Evolutionary conservation across 257 asterid genomes (phyloP), one percentile per base, ranked within the genome.

Genomic region (Ophiorrhiza pumila): DNA sequence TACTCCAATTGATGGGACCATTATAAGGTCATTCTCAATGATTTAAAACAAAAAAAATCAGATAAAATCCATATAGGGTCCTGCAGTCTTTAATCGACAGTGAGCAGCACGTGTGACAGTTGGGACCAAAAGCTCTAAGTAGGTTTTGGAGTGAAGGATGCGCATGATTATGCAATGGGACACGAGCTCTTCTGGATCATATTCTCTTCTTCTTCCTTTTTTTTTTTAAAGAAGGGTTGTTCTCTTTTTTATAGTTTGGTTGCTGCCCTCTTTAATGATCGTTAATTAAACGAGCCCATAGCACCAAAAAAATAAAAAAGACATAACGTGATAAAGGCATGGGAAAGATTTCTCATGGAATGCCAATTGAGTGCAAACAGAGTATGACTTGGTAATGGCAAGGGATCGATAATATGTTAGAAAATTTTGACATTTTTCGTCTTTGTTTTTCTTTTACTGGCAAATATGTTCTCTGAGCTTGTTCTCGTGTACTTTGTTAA

Each of bases 81-180:
- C 49, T 56, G 66, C 5, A n/a, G 46, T 25, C 49, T 65, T 56
- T 27, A 65, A 74, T 56, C 52, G 68, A 65, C 20, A 23, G 71
- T 8, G 77, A 65, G 46, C 47, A 66, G 70, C 79, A 47, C 74
- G 79, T 68, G 79, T 47, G 25, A 23, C 65, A 42, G 47, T 67
- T 60, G 79, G 79, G 72, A 56, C 74, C 69, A 31, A 46, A 20
- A 17, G 18, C 35, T 34, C 7, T 55, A 18, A 34, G 4, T 75
- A 53, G 60, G 74, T 37, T 34, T 55, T 13, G 15, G 41, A 7
- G 20, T 14, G 1, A 42, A 46, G 45, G 39, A 43, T 23, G 45
- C 71, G 65, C 69, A 60, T 72, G 76, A 39, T 39, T 45, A 4
- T 0, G 25, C 11, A 17, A 11, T 41, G 56, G 20, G 42, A 23